Evolutionary conservation across 2,329 filamentous ascomycete species (phyloP).

Genomic region (Scytalidium sp.): DNA sequence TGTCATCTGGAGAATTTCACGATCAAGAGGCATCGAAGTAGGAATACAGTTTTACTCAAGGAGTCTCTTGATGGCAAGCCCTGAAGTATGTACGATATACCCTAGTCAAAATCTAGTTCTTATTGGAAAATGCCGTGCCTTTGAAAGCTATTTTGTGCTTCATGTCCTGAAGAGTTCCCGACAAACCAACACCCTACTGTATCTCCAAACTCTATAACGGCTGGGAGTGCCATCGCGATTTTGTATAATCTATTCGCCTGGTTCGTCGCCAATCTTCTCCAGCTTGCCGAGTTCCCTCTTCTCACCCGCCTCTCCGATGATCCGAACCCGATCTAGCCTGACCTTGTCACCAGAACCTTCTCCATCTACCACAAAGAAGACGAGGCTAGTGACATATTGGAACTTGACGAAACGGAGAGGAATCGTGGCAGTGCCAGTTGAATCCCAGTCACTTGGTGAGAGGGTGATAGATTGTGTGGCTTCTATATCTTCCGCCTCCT

Average conservation of each 20-base stretch:
- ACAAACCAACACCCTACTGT: not conserved
- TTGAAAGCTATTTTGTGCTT: not conserved
- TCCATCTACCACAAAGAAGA: conserved; percentile 85
- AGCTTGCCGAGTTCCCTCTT: conserved; percentile 92
- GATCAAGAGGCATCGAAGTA: too few relatives aligned
- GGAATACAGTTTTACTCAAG: conserved; percentile 28
- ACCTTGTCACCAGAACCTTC: conserved; percentile 82
- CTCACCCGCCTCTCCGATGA: conserved; percentile 87
- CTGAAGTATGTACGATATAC: too few relatives aligned
- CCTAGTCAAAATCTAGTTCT: too few relatives aligned
- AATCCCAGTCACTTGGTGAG: conserved; percentile 75
- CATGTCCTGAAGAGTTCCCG: not conserved
- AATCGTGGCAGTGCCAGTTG: conserved; percentile 69
- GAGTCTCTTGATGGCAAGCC: not conserved
- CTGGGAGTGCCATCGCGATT: not conserved
- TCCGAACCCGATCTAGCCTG: conserved; percentile 71
- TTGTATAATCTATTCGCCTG: conserved; percentile 42
- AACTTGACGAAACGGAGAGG: conserved; percentile 92
- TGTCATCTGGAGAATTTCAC: not conserved
- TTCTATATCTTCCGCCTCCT: conserved; percentile 84
- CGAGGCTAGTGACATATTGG: conserved; percentile 84
- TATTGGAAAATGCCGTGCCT: too few relatives aligned
- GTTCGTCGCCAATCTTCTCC: conserved; percentile 85
- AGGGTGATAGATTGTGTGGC: conserved; percentile 80
- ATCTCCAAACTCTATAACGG: not conserved